A percentile compares a stretch with the other conserved stretches of the same genome.
phyloP scores from a whole-genome alignment of 2,329 filamentous ascomycete species.

The Sclerotinia glacialis region DNA sequence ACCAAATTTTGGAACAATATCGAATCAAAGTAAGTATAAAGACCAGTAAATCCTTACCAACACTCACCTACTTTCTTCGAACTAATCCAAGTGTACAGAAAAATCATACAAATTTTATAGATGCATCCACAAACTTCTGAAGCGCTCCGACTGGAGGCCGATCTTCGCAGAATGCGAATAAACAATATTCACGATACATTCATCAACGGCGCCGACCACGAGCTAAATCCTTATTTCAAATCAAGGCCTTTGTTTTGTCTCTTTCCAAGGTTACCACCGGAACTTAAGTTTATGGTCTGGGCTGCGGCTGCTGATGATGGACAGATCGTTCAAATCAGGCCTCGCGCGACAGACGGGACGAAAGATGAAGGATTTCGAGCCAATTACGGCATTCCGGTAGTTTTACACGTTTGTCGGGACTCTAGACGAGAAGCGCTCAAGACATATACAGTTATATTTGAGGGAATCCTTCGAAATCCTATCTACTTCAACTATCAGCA shows the following conservation, averaged over 20 bases:
- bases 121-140: constrained; percentile 9
- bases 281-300: constrained; percentile 16
- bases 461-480: neutral
- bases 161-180: neutral
- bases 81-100: neutral
- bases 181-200: neutral
- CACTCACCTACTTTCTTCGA: neutral
- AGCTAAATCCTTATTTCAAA: neutral
- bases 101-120: too few species aligned
- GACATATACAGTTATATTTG: constrained; percentile 1
- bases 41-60: neutral
- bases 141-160: neutral
- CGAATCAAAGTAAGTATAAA: constrained; percentile 2
- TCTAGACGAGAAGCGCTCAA: constrained; percentile 15
- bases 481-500: constrained; percentile 17
- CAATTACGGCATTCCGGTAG: neutral
- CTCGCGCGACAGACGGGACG: neutral
- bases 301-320: neutral
- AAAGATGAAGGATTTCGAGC: neutral
- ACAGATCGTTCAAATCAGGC: constrained; percentile 5
- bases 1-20: neutral
- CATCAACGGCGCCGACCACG: constrained; percentile 1
- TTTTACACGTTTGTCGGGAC: constrained; percentile 6
- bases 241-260: neutral
- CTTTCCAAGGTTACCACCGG: neutral